phyloP scores from a whole-genome alignment of 768 basidiomycete genomes.

The Collybia sordida region DNA sequence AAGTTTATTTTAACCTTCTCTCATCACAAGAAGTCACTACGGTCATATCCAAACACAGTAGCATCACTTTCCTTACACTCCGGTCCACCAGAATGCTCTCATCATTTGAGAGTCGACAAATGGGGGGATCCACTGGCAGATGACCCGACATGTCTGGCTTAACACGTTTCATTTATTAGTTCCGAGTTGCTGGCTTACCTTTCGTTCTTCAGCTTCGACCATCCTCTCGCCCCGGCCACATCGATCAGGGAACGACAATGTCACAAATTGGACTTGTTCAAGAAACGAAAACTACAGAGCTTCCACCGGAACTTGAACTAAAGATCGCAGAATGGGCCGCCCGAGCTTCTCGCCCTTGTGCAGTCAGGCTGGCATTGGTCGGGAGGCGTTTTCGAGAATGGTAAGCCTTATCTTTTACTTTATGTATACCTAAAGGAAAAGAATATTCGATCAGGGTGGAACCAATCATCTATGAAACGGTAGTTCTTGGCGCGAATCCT shows the following conservation, averaged over 20 bases:
- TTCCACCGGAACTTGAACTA: constrained; percentile 33
- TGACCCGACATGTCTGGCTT: too few species aligned
- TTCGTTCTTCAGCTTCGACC: neutral
- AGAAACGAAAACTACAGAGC: neutral
- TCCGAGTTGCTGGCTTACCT: neutral
- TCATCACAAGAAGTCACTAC: too few species aligned
- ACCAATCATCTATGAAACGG: constrained; percentile 28
- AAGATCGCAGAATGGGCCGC: constrained; percentile 33
- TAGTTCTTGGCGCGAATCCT: constrained; percentile 20
- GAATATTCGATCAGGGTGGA: constrained; percentile 25
- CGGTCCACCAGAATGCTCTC: too few species aligned
- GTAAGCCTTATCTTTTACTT: constrained; percentile 12
- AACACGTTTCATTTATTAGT: too few species aligned
- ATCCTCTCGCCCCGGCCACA: too few species aligned
- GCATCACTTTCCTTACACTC: too few species aligned
- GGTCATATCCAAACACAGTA: too few species aligned
- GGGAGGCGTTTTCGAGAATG: constrained; percentile 22
- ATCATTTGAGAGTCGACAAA: too few species aligned
- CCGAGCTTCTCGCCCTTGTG: constrained; percentile 19
- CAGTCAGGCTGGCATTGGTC: constrained; percentile 23
- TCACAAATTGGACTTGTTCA: too few species aligned
- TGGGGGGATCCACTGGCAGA: too few species aligned
- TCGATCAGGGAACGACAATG: too few species aligned
- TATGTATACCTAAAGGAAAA: neutral
- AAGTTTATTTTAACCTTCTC: too few species aligned